phyloP scores from a whole-genome alignment of 1,284 basidiomycete species.

The Kalmanozyma brasiliensis region DNA sequence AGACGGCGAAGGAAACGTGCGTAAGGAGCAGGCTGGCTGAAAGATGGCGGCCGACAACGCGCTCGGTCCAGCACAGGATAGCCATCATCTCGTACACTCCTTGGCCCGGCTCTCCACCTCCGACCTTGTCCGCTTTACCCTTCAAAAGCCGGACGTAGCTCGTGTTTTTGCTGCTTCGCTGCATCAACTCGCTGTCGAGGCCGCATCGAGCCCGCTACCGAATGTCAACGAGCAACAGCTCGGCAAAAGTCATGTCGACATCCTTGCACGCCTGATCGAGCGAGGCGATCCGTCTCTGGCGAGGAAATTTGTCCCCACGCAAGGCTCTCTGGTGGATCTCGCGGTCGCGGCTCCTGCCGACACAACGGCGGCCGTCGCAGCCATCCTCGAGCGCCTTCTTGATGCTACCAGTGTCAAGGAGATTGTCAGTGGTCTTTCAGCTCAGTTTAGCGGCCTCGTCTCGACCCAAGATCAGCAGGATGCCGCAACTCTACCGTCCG shows the following conservation, averaged over 20 bases:
- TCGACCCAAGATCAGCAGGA: neutral
- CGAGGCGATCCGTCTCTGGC: slow-evolving; percentile 50
- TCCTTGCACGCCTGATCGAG: slow-evolving; percentile 40
- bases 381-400: slow-evolving; percentile 41
- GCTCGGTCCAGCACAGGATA: slow-evolving; percentile 1
- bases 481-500: neutral
- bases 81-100: slow-evolving; percentile 21
- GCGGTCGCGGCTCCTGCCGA: slow-evolving; percentile 18
- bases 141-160: slow-evolving; percentile 30
- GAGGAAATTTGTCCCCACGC: slow-evolving; percentile 40
- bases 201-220: slow-evolving; percentile 17
- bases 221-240: neutral
- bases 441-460: slow-evolving; percentile 11
- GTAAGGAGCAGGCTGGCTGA: no score
- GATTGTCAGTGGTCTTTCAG: slow-evolving; percentile 25
- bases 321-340: slow-evolving; percentile 44
- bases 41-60: slow-evolving; percentile 12
- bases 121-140: slow-evolving; percentile 32
- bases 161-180: slow-evolving; percentile 34
- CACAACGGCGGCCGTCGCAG: neutral
- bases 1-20: no score
- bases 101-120: slow-evolving; percentile 20
- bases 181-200: slow-evolving; percentile 18
- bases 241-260: slow-evolving; percentile 18
- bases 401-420: slow-evolving; percentile 31